Percentiles rank a stretch among this genome's conserved stretches.
These are phyloP conservation scores for Chlamydomonas urium DNA, from an alignment of 139 green algal species.

Conservation along the genomic window DNA sequence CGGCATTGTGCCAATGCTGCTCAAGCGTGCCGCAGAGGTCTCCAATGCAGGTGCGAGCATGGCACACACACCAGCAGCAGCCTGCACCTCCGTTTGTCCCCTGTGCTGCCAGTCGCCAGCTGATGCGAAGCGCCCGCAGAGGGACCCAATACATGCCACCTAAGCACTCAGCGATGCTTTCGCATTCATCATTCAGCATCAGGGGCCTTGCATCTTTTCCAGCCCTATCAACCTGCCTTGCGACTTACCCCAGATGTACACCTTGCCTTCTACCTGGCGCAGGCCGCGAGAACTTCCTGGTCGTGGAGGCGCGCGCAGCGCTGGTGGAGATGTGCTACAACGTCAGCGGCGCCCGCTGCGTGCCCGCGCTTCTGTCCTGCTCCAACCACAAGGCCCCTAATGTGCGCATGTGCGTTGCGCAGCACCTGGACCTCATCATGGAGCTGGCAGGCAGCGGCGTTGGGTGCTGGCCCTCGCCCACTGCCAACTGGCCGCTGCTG, in stretches of 20 bases:
- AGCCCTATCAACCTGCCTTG: not conserved
- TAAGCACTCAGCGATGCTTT: too few relatives aligned
- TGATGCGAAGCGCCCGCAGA: too few relatives aligned
- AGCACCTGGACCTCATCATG: conserved; percentile 56
- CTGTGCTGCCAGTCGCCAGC: too few relatives aligned
- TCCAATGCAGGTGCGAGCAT: conserved; percentile 50
- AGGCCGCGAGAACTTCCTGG: conserved; percentile 79
- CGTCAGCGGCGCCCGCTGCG: conserved; percentile 32
- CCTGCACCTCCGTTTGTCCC: not conserved
- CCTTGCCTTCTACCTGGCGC: not conserved
- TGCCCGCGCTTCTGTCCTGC: conserved; percentile 46
- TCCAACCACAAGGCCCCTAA: conserved; percentile 48
- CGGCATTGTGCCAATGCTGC: conserved; percentile 66
- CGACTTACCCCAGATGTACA: not conserved
- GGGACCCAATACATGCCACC: too few relatives aligned
- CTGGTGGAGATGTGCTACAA: conserved; percentile 52
- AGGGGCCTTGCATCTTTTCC: too few relatives aligned
- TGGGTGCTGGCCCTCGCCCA: conserved; percentile 4
- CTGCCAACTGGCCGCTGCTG: conserved; percentile 29
- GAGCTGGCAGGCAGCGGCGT: conserved; percentile 17
- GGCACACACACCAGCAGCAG: not conserved
- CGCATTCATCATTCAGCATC: too few relatives aligned
- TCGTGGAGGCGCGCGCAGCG: conserved; percentile 61
- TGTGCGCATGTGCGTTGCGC: conserved; percentile 38
- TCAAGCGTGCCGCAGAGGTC: conserved; percentile 75